These are phyloP conservation scores for Amanita rubescens DNA, from an alignment of 768 basidiomycete genomes.

Conservation along the genomic window DNA sequence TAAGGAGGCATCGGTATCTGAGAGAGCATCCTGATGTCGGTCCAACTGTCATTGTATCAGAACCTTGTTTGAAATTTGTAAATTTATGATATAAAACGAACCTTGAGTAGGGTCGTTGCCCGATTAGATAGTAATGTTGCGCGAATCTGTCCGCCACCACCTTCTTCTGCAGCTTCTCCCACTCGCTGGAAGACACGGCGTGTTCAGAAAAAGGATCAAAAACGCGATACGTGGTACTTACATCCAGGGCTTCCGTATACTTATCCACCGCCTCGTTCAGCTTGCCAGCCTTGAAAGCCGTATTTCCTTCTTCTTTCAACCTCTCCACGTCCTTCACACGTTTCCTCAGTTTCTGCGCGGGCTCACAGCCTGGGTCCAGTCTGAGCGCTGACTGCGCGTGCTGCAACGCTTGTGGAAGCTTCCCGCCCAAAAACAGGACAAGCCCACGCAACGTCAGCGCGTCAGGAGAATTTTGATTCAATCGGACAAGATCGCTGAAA, in stretches of 20 bases:
- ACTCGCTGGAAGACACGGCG: constrained; percentile 40
- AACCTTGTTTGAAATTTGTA: background rate
- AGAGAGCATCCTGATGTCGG: constrained; percentile 58
- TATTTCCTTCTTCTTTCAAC: constrained; percentile 81
- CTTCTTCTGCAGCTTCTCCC: constrained; percentile 62
- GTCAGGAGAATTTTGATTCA: constrained; percentile 70
- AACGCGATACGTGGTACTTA: constrained; percentile 20
- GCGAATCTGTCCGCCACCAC: constrained; percentile 72
- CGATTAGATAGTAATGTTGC: constrained; percentile 79
- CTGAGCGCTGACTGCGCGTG: constrained; percentile 68
- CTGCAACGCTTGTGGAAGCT: constrained; percentile 62
- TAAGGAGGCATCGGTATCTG: constrained; percentile 65
- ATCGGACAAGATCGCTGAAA: constrained; percentile 64
- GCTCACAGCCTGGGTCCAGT: constrained; percentile 69
- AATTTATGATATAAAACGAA: constrained; percentile 16
- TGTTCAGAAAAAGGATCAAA: background rate
- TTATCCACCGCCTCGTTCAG: constrained; percentile 56
- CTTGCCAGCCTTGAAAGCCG: constrained; percentile 56
- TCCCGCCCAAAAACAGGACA: constrained; percentile 67
- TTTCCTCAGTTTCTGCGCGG: constrained; percentile 63
- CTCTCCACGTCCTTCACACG: constrained; percentile 79
- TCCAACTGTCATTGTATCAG: constrained; percentile 38
- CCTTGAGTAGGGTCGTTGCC: constrained; percentile 76
- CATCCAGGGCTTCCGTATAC: constrained; percentile 69
- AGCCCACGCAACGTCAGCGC: constrained; percentile 71